phyloP scores from a whole-genome alignment of 106 monocot genomes.

The Platanthera guangdongensis region DNA sequence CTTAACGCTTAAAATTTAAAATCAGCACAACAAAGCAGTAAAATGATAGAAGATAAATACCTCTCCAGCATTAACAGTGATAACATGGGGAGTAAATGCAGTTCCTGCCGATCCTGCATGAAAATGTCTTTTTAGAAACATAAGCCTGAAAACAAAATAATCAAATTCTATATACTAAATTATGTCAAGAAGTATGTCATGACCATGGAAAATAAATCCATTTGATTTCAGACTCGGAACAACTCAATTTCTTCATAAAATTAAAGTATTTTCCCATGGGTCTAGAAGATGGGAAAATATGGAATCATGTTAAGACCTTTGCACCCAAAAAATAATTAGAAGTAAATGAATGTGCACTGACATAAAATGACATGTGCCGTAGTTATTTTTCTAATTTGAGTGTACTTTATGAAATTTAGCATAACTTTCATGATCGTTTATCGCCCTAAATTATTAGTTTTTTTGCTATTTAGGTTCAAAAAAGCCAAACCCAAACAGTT shows the following conservation, averaged over 20 bases:
- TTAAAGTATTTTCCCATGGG: neutral
- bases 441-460: neutral
- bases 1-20: neutral
- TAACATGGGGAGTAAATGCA: conserved; percentile 60
- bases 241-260: too few species aligned
- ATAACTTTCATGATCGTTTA: neutral
- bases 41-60: conserved; percentile 21
- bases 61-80: conserved; percentile 63
- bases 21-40: neutral
- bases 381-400: neutral
- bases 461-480: neutral
- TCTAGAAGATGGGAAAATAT: neutral
- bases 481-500: neutral
- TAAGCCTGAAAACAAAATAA: neutral
- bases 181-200: neutral
- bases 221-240: too few species aligned
- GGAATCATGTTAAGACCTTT: neutral
- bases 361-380: too few species aligned
- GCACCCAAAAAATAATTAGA: neutral
- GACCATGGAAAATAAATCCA: neutral
- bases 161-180: neutral
- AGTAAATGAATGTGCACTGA: too few species aligned
- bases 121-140: neutral
- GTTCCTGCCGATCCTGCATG: conserved; percentile 45
- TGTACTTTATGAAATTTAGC: neutral